Evolutionary conservation across 2,329 filamentous ascomycete genomes (phyloP).

Genomic region (Cytospora mali): DNA sequence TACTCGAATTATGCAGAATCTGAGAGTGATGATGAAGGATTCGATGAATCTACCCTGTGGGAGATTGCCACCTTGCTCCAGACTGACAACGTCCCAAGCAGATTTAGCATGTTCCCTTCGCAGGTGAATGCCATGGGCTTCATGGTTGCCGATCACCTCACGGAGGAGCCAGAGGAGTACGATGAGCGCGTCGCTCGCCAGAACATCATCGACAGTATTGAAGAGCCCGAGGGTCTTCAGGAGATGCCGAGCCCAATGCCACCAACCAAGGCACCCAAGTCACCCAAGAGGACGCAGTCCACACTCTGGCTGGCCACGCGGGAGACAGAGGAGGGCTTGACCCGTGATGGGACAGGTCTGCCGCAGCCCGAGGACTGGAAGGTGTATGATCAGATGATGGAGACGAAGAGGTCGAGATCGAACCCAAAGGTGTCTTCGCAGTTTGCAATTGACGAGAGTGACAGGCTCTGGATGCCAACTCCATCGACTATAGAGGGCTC

Average conservation of each 20-base stretch:
- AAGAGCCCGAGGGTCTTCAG: conserved; percentile 33
- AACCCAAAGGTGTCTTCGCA: conserved; percentile 14
- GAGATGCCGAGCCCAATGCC: conserved; percentile 28
- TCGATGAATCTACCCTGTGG: conserved; percentile 65
- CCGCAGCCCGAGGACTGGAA: conserved; percentile 29
- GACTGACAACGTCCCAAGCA: conserved; percentile 54
- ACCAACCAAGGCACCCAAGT: conserved; percentile 25
- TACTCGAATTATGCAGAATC: conserved; percentile 39
- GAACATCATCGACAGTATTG: conserved; percentile 39
- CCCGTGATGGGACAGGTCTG: conserved; percentile 14
- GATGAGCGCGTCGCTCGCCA: conserved; percentile 32
- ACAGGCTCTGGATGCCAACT: conserved; percentile 31
- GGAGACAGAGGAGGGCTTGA: background rate
- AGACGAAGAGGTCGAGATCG: conserved; percentile 27
- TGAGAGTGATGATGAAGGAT: conserved; percentile 51
- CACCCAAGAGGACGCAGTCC: conserved; percentile 25
- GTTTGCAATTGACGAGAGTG: conserved; percentile 22
- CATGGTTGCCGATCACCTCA: conserved; percentile 39
- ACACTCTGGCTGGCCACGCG: conserved; percentile 25
- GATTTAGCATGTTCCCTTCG: conserved; percentile 51
- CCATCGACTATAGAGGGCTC: background rate
- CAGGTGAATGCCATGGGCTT: conserved; percentile 32
- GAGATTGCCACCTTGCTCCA: conserved; percentile 64
- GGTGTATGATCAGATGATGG: conserved; percentile 20
- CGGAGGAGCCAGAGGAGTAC: conserved; percentile 36